Evolutionary conservation across 2,329 filamentous ascomycete species (phyloP), one percentile per base, ranked within the genome.

Genomic region (Claviceps arundinis): DNA sequence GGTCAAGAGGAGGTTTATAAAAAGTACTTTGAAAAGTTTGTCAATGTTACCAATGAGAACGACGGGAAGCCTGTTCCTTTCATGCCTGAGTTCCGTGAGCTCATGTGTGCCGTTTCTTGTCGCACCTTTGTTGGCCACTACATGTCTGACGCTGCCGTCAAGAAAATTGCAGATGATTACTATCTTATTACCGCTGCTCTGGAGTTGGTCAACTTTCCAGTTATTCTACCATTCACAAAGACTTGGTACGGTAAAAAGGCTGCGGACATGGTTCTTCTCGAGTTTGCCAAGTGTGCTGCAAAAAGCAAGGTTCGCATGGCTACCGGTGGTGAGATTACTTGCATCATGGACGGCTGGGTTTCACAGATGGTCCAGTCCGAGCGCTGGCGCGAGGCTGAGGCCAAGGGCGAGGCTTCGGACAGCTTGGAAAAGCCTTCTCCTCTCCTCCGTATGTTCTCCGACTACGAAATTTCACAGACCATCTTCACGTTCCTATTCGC

Each of bases 241-340:
- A 89, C 89, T 5, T 97, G 89, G 89, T 94, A 95, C 64, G 93
- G 91, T 61, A 95, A 96, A 78, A 94, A 90, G 73, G 89, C 89
- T 34, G 84, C 91, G 54, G 88, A 95, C 63, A 89, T 95, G 83
- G 89, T 95, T 37, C 75, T 97, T 58, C 78, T 77, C 48, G 90
- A 95, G 67, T 97, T 97, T 64, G 73, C 85, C 65, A 90, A 89
- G 70, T 96, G 91, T 64, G 87, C 91, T 47, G 87, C 89, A 56
- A 95, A 96, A 77, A 86, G 87, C 71, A 95, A 93, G 75, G 84
- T 89, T 56, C 84, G 87, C 60, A 94, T 97, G 87, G 82, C 84
- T 61, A 84, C 88, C 51, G 91, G 90, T 62, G 90, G 89, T 57
- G 82, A 91, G 54, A 73, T 91, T 53, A 85, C 83, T 58, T 97